Evolutionary conservation across 306 rosid species (phyloP).

Genomic region (Adenanthera pavonina): DNA sequence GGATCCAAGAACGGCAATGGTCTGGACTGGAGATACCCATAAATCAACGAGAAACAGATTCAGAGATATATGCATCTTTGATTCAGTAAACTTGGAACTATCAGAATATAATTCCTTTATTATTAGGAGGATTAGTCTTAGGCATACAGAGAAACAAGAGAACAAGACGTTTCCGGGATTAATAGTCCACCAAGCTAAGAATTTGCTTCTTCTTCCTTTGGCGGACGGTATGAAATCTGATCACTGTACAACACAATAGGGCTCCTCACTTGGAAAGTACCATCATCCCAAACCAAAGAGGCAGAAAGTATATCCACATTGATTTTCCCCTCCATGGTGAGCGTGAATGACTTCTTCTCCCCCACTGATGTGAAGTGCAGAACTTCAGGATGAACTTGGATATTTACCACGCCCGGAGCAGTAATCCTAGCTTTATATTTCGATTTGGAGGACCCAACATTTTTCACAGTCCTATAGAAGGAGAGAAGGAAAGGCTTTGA

Average conservation of each 20-base stretch:
- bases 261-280: constrained; percentile 33
- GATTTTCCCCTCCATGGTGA: constrained; percentile 32
- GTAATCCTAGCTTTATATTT: constrained; percentile 27
- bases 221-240: no score
- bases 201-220: no score
- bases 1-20: no score
- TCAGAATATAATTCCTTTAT: no score
- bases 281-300: constrained; percentile 49
- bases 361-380: constrained; percentile 42
- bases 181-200: no score
- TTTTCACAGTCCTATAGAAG: not conserved
- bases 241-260: constrained; percentile 36
- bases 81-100: no score
- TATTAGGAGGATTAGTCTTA: no score
- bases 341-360: constrained; percentile 33
- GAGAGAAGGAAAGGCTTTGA: not conserved
- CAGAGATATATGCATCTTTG: no score
- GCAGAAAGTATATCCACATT: constrained; percentile 17
- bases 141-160: no score
- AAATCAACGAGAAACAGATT: no score
- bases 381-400: constrained; percentile 45
- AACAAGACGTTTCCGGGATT: no score
- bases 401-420: constrained; percentile 7
- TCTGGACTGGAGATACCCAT: no score
- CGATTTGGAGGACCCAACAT: not conserved